Evolutionary conservation across 345 rosid genomes (phyloP).

Genomic region (Eutrema japonicum): DNA sequence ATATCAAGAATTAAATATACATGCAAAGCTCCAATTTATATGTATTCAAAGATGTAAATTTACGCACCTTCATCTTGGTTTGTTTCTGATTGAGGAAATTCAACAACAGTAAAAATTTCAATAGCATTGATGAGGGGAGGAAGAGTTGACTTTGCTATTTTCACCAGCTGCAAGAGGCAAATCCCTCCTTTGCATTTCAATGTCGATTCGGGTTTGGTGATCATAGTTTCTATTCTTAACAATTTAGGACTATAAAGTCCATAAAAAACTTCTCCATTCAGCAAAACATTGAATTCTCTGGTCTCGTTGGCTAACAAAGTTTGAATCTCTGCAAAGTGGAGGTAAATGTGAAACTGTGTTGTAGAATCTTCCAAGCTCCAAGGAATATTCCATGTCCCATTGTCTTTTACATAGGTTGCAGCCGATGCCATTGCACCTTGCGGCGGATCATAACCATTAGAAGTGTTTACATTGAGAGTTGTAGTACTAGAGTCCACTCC

Average conservation of each 20-base stretch:
- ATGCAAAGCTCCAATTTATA: neutral
- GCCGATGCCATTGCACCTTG: conserved; percentile 47
- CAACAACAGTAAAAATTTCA: conserved; percentile 27
- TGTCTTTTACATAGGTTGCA: conserved; percentile 36
- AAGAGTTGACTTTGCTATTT: conserved; percentile 35
- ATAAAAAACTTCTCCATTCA: conserved; percentile 18
- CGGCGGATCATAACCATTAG: conserved; percentile 35
- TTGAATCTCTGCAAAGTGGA: conserved; percentile 45
- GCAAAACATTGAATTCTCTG: conserved; percentile 30
- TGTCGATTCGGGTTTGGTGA: neutral
- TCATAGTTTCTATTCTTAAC: conserved; percentile 2
- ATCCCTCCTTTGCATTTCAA: neutral
- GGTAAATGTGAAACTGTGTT: conserved; percentile 41
- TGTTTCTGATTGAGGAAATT: conserved; percentile 35
- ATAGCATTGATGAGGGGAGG: conserved; percentile 43
- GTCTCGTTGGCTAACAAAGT: conserved; percentile 32
- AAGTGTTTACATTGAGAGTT: conserved; percentile 18
- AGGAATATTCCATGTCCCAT: conserved; percentile 20
- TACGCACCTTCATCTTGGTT: conserved; percentile 35
- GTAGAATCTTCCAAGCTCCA: conserved; percentile 28
- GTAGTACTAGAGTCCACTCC: conserved; percentile 19
- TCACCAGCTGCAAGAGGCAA: conserved; percentile 26
- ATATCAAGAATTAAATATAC: neutral
- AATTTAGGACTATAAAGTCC: conserved; percentile 26
- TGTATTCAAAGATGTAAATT: neutral